These are phyloP conservation scores for Solanum ahanhuiri DNA, from an alignment of 257 asterid genomes.

Conservation along the genomic window DNA sequence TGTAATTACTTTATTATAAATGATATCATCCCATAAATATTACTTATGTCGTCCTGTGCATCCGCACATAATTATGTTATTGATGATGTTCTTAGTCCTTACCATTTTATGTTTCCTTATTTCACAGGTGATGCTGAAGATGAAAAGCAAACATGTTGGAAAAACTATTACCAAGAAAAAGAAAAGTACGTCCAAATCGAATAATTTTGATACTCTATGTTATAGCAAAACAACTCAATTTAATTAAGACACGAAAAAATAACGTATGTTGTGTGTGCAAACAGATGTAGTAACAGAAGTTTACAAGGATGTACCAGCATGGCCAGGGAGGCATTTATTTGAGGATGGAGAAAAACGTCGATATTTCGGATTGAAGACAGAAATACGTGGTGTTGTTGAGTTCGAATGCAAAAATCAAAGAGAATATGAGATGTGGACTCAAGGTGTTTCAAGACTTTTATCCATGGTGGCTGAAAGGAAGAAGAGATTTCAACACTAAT, in stretches of 20 bases:
- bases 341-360: slow-evolving; percentile 88
- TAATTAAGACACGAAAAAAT: not conserved
- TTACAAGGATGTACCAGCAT: slow-evolving; percentile 70
- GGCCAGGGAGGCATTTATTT: slow-evolving; percentile 94
- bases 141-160: slow-evolving; percentile 90
- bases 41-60: not conserved
- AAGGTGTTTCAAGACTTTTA: slow-evolving; percentile 39
- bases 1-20: too few relatives aligned
- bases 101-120: not conserved
- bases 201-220: not conserved
- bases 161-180: slow-evolving; percentile 90
- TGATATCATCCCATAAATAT: too few relatives aligned
- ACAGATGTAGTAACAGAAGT: slow-evolving; percentile 87
- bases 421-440: slow-evolving; percentile 44
- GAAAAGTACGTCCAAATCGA: slow-evolving; percentile 39
- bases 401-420: slow-evolving; percentile 39
- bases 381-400: slow-evolving; percentile 58
- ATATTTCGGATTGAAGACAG: slow-evolving; percentile 80
- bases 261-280: not conserved
- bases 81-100: not conserved
- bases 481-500: not conserved
- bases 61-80: too few relatives aligned
- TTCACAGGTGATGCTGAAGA: slow-evolving; percentile 86
- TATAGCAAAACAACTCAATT: not conserved
- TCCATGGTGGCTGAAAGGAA: slow-evolving; percentile 27